Percentiles rank a stretch among this genome's conserved stretches.
Conservation (phyloP, 2,329 filamentous ascomycete species). For the Penicillium sp. region DNA sequence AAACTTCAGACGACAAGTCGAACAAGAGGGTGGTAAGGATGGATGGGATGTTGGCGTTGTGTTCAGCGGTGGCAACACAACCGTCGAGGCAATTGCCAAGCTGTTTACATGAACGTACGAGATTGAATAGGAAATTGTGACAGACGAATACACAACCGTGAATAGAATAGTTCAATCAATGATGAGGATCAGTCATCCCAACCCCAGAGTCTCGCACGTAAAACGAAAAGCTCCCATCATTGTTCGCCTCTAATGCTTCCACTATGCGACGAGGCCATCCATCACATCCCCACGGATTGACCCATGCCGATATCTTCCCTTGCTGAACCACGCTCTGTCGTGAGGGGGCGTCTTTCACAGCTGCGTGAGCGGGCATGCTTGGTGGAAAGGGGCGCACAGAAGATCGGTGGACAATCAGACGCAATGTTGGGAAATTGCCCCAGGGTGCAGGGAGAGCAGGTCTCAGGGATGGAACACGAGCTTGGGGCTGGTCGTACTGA, state of each 20-base stretch:
- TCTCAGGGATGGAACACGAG: constrained; percentile 29
- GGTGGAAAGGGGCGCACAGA: constrained; percentile 36
- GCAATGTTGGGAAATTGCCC: constrained; percentile 38
- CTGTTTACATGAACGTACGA: constrained; percentile 43
- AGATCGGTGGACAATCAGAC: constrained; percentile 38
- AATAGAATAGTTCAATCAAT: constrained; percentile 2
- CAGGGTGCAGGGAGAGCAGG: constrained; percentile 39
- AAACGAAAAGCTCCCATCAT: constrained; percentile 33
- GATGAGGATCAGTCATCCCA: constrained; percentile 12
- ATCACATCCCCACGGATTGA: constrained; percentile 37
- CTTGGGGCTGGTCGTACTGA: constrained; percentile 16
- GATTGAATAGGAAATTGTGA: background rate
- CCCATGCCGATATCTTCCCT: constrained; percentile 37
- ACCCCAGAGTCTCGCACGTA: constrained; percentile 27
- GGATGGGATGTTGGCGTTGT: constrained; percentile 70
- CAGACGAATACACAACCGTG: background rate
- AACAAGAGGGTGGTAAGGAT: constrained; percentile 61
- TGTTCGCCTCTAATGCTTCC: constrained; percentile 26
- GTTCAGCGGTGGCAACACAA: constrained; percentile 64
- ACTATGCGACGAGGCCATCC: constrained; percentile 35
- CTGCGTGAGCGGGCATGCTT: constrained; percentile 32
- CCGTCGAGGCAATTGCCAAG: constrained; percentile 58
- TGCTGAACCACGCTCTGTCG: constrained; percentile 36
- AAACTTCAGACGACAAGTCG: constrained; percentile 69
- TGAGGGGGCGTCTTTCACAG: constrained; percentile 33